phyloP scores from a whole-genome alignment of 139 green algal species.

The Chlamydomonas sp. region DNA sequence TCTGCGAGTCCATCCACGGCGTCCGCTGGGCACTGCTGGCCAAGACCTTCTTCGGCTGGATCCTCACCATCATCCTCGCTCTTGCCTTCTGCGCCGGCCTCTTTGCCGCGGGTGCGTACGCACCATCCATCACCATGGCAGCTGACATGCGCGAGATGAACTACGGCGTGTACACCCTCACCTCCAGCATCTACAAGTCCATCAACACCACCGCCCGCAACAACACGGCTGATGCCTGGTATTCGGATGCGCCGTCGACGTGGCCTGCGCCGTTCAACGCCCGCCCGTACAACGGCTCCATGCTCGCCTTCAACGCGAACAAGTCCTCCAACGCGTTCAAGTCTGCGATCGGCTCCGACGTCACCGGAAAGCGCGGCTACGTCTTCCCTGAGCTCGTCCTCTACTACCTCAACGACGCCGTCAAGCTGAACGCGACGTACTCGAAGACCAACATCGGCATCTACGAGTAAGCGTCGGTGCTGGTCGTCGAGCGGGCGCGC shows the following conservation, averaged over 20 bases:
- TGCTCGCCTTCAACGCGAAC: too few relatives aligned
- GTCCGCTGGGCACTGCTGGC: constrained; percentile 25
- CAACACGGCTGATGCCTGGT: neutral
- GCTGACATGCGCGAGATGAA: neutral
- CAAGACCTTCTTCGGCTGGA: constrained; percentile 27
- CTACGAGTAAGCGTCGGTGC: too few relatives aligned
- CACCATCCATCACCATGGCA: constrained; percentile 10
- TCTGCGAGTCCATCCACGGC: constrained; percentile 19
- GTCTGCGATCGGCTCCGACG: too few relatives aligned
- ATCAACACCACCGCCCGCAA: neutral
- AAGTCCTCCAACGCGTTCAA: too few relatives aligned
- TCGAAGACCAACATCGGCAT: too few relatives aligned
- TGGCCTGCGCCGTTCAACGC: neutral
- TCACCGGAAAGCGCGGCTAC: too few relatives aligned
- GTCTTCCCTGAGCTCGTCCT: too few relatives aligned
- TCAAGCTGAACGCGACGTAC: too few relatives aligned
- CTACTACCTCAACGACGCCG: too few relatives aligned
- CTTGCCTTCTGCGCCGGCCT: constrained; percentile 10
- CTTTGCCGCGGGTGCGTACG: constrained; percentile 13
- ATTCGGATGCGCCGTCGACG: neutral
- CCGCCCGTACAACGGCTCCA: neutral
- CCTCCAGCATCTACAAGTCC: neutral
- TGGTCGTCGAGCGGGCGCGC: too few relatives aligned
- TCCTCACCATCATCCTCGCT: constrained; percentile 28
- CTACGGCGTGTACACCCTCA: neutral